Base-by-base conservation (phyloP, 1,284 basidiomycete species). In the Lentinula novae-zelandiae region DNA sequence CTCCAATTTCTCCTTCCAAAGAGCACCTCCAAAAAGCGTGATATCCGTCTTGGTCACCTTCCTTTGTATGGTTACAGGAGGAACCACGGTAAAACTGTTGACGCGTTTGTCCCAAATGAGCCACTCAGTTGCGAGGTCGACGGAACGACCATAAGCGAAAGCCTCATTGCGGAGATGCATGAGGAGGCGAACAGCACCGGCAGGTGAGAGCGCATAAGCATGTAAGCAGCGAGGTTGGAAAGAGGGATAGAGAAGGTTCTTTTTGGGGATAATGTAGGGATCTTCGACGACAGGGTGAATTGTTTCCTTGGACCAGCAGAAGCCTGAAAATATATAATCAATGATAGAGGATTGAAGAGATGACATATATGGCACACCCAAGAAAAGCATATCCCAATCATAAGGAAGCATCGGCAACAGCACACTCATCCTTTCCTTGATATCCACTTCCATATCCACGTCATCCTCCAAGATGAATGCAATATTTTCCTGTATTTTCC, bases 301-400 rank as follows among this genome's bases (percentile, higher is more conserved):
- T 5, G 27, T 51, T 53, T 59, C 58, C 42, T 31, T 40, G 9
- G 58, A 59, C 58, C 58, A 59, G 22, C 58, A 59, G 31, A 59
- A 59, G 9, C 58, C 58, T 59, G 20, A 7, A 13, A n/a, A 38
- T 12, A 27, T 31, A 9, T 10, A 10, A 10, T 10, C 1, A 20
- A 49, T 27, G 38, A 15, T 9, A 44, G 22, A 9, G 17, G n/a
- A 17, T 40, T 7, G 33, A 49, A 38, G 10, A 33, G 40, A 27
- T 17, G 17, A 27, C 4, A 3, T 3, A 27, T 27, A 4, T 27
- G 17, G 36, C 58, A 10, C 27, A 40, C 58, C 58, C 6, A 59
- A 40, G 33, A 33, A 59, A 46, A 59, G 51, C 58, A 59, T 40
- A 44, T 59, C 58, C 58, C 58, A 59, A 53, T 59, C 58, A 33